A percentile compares a stretch with the other conserved stretches of the same genome.
These are phyloP conservation scores for Corynascus novoguineensis DNA, from an alignment of 495 filamentous ascomycete species.

Conservation along the genomic window DNA sequence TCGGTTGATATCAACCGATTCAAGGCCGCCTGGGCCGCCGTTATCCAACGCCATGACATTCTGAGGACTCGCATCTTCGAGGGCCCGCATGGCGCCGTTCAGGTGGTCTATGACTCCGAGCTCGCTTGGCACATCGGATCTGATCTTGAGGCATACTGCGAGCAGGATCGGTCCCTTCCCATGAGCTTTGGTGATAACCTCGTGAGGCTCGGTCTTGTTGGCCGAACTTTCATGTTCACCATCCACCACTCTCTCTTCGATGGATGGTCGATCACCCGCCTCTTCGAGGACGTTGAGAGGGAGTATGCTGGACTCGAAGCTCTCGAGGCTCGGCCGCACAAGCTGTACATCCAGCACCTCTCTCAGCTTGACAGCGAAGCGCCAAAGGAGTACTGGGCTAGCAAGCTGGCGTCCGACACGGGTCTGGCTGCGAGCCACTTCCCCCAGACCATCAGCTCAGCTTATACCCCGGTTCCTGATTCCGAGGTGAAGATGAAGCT, in stretches of 20 bases:
- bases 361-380: slow-evolving; percentile 4
- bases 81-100: not conserved
- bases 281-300: slow-evolving; percentile 6
- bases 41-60: not conserved
- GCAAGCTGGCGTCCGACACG: not conserved
- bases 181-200: slow-evolving; percentile 6
- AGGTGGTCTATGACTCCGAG: not conserved
- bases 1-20: not conserved
- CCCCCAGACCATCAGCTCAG: slow-evolving; percentile 9
- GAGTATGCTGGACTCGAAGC: not conserved
- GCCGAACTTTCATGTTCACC: slow-evolving; percentile 2
- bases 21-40: slow-evolving; percentile 4
- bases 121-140: not conserved
- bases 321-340: not conserved
- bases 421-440: slow-evolving; percentile 6
- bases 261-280: slow-evolving; percentile 1
- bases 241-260: slow-evolving; percentile 9
- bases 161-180: not conserved
- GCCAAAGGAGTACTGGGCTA: not conserved
- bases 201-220: not conserved
- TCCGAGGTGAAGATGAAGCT: not conserved
- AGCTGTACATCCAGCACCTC: slow-evolving; percentile 40
- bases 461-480: not conserved
- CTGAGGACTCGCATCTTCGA: slow-evolving; percentile 8
- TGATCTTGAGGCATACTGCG: not conserved